Base-by-base conservation (phyloP, 345 rosid genomes). In the Mangifera indica region DNA sequence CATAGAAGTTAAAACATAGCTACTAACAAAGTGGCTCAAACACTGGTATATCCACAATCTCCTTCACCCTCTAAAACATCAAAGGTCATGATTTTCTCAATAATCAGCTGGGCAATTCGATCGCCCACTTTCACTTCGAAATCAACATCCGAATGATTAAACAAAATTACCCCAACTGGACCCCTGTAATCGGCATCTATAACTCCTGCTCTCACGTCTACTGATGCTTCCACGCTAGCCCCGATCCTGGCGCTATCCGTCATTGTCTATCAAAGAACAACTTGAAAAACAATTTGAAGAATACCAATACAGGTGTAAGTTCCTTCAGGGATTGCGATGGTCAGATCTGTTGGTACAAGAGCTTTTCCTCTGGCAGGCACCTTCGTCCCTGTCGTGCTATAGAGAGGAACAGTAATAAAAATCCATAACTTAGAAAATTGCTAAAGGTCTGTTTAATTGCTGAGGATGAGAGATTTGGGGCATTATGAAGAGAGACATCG, bases 361-460 rank as follows among this genome's bases (percentile, higher is more conserved):
- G 91, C 90, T 51, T 87, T 94, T 3, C 98, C 98, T 77, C 97
- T 80, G 12, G 91, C 93, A 1, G 96, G 93, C 48, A 95, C 98
- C 60, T 82, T 88, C 0, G 85, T 73, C 71, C 84, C 89, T 4
- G 72, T 44, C 8, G 96, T 93, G 29, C 93, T 94, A 69, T 8
- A 17, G 8, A 20, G 24, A 37, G 22, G 34, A 48, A n/a, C n/a
- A 3, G 13, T 5, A 72, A 25, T 4, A 58, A 64, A 11, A 2
- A 49, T 22, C 3, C 46, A 40, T 29, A 29, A 25, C 42, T n/a
- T 24, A 3, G n/a, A n/a, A 34, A 14, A 20, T n/a, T n/a, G n/a
- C n/a, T n/a, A n/a, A n/a, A n/a, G n/a, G n/a, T n/a, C n/a, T n/a
- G n/a, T n/a, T n/a, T n/a, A n/a, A n/a, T n/a, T n/a, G n/a, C n/a